Percentiles rank a stretch among this genome's conserved stretches.
These are phyloP conservation scores for Oryza punctata DNA, from an alignment of 176 grass and related monocot species.

Conservation along the genomic window DNA sequence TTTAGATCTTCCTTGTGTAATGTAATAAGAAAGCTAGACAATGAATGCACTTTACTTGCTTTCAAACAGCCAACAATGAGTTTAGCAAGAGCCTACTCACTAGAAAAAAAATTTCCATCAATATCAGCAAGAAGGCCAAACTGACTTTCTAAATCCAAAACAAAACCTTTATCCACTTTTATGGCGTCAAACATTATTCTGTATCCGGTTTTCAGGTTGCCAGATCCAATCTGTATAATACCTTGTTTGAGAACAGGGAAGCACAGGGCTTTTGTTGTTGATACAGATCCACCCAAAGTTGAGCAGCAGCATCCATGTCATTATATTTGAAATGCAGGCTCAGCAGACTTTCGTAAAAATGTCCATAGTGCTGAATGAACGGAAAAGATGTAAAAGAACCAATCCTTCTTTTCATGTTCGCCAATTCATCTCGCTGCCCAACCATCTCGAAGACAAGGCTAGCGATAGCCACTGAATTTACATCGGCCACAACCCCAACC, in stretches of 20 bases:
- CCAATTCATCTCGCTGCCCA: constrained; percentile 72
- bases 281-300: constrained; percentile 65
- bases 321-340: constrained; percentile 80
- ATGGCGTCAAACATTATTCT: constrained; percentile 65
- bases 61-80: constrained; percentile 67
- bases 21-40: constrained; percentile 65
- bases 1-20: constrained; percentile 45
- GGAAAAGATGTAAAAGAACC: constrained; percentile 40
- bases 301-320: constrained; percentile 71
- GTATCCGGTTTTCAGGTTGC: constrained; percentile 68
- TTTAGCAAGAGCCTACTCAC: constrained; percentile 73
- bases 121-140: constrained; percentile 44
- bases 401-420: constrained; percentile 61
- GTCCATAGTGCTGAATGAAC: constrained; percentile 53
- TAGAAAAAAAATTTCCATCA: constrained; percentile 58
- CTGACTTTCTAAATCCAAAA: constrained; percentile 42
- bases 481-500: constrained; percentile 59
- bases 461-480: constrained; percentile 56
- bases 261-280: constrained; percentile 38
- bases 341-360: constrained; percentile 81
- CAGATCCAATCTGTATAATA: constrained; percentile 69
- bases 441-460: constrained; percentile 65
- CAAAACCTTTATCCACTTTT: constrained; percentile 60
- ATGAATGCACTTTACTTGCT: constrained; percentile 53
- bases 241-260: constrained; percentile 44